Base-by-base conservation (phyloP, 352 stramenopile genomes). In the Halophytophthora batemanensis region DNA sequence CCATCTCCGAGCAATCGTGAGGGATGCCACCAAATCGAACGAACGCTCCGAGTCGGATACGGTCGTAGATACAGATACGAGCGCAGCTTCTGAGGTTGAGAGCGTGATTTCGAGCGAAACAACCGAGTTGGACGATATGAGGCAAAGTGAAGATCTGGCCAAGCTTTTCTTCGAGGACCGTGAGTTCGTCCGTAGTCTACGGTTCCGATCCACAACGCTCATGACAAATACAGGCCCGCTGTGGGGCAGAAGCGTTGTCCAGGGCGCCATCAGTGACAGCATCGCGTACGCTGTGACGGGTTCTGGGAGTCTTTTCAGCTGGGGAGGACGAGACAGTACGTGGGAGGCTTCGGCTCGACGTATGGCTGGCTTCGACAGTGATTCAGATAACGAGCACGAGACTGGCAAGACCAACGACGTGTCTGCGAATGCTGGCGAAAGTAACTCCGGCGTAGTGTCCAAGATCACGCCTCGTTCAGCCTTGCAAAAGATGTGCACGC, bases 211-310 rank as follows among this genome's bases (percentile, higher is more conserved):
- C 11, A 74, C 81, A 2, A 66, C 77, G 23, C 57, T 93, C 25
- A 92, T 94, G 72, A 70, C 71, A 45, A 97, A 97, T 67, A 97
- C 89, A 6, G 86, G 81, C 2, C 81, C 76, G 14, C 65, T 98
- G 0, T 98, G 93, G 93, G 91, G 91, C 3, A 72, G 87, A 34
- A 78, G 87, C 33, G 66, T 97, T 3, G 61, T 87, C 5, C 74
- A 93, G 55, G 82, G 77, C 6, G 61, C 84, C 2, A 68, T 97
- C 6, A 78, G 75, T 22, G 87, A 97, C 37, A 96, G 84, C 40
- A 66, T 96, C 21, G 89, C 93, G 19, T 90, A 97, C 44, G 87
- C 75, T 0, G 72, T 96, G 15, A 95, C 88, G 14, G 75, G 85
- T 38, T 68, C 69, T 0, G 86, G 90, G 0, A 77, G 77, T 39